Conservation (phyloP, 495 filamentous ascomycete species). For the Cenococcum geophilum region DNA sequence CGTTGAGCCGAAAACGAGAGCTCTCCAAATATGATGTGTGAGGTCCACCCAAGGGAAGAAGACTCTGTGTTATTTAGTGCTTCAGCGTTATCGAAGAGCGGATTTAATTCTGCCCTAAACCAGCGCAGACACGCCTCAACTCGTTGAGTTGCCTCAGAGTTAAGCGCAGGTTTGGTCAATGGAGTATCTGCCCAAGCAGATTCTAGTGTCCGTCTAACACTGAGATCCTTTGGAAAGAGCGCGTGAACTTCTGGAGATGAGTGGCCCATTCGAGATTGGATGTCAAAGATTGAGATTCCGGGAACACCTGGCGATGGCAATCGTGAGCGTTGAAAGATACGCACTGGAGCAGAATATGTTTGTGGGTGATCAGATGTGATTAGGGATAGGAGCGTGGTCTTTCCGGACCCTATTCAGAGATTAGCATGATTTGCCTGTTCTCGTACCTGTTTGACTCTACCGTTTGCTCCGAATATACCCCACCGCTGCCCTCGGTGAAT, state of each 20-base stretch:
- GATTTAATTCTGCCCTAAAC: conserved; percentile 71
- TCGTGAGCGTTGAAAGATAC: conserved; percentile 73
- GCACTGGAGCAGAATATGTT: conserved; percentile 80
- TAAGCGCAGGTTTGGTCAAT: conserved; percentile 57
- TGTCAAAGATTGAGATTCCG: conserved; percentile 83
- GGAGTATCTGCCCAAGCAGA: conserved; percentile 89
- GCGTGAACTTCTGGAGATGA: conserved; percentile 89
- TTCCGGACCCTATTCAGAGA: conserved; percentile 54
- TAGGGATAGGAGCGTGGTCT: conserved; percentile 86
- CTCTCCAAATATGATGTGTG: conserved; percentile 62
- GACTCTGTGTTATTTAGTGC: neutral
- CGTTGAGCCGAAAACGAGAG: conserved; percentile 74
- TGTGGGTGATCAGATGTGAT: conserved; percentile 95
- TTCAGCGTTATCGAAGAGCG: conserved; percentile 23
- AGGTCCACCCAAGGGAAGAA: conserved; percentile 56
- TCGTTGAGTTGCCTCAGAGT: conserved; percentile 46
- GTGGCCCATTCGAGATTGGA: conserved; percentile 84
- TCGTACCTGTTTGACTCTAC: conserved; percentile 25
- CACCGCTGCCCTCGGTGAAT: conserved; percentile 78
- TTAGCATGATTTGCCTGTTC: neutral
- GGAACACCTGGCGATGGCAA: conserved; percentile 64
- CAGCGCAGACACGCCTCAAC: conserved; percentile 62
- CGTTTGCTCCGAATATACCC: conserved; percentile 89
- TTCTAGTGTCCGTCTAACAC: conserved; percentile 67
- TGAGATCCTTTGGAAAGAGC: conserved; percentile 78